phyloP scores from a whole-genome alignment of 371 early-diverging fungal species.

The Lichtheimia ramosa region DNA sequence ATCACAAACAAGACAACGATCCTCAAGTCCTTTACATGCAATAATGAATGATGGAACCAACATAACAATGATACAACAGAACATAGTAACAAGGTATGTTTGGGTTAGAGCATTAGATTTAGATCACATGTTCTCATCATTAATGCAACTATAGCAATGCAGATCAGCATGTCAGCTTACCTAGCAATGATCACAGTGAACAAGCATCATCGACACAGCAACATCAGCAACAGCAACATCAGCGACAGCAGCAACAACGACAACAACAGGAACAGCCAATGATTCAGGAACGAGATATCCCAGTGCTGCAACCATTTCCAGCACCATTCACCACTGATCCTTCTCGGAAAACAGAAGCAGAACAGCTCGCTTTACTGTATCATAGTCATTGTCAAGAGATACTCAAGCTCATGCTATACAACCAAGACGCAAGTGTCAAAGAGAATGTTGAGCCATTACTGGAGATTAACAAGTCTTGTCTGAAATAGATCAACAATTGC shows the following conservation, averaged over 20 bases:
- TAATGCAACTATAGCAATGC: too few relatives aligned
- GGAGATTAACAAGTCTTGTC: not conserved
- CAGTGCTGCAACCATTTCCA: not conserved
- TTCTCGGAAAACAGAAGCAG: not conserved
- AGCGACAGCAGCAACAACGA: too few relatives aligned
- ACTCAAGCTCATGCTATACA: not conserved
- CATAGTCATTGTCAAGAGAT: not conserved
- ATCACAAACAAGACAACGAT: not conserved
- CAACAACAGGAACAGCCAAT: too few relatives aligned
- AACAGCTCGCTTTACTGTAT: not conserved
- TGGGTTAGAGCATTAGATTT: too few relatives aligned
- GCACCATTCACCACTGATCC: not conserved
- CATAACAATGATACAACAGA: not conserved
- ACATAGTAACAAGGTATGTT: not conserved
- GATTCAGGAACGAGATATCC: too few relatives aligned
- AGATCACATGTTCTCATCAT: too few relatives aligned
- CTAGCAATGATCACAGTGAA: too few relatives aligned
- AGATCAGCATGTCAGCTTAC: too few relatives aligned
- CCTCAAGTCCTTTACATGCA: not conserved
- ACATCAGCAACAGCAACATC: too few relatives aligned
- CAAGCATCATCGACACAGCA: too few relatives aligned
- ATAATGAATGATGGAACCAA: not conserved
- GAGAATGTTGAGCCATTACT: too few relatives aligned
- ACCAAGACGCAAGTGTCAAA: not conserved
- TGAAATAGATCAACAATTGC: not conserved